Evolutionary conservation across 768 basidiomycete species (phyloP), one percentile per base, ranked within the genome.

Genomic region (Leucosporidium creatinivorum): DNA sequence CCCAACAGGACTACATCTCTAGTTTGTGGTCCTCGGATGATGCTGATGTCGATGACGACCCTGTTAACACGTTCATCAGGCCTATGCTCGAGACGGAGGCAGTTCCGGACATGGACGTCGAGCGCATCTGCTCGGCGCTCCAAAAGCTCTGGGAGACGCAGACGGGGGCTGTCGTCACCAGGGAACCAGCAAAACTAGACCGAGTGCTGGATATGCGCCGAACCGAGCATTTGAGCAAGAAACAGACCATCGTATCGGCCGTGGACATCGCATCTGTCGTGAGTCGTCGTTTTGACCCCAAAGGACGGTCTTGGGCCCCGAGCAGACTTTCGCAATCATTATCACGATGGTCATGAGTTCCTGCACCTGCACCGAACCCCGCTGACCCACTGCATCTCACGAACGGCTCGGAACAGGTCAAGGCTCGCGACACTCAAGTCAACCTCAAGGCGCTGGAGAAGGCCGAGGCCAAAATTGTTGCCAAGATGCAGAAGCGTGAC

Each of bases 401-500:
- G 26, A 13, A 33, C 33, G 33, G 33, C 47, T 33, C 10, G 19
- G 0, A 17, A 7, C 58, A 70, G 67, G 70, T 77, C 51, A 73
- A 93, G 83, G 91, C 89, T 81, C 93, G 92, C 79, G 89, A 89
- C 44, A 91, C 90, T 48, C 86, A 88, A 33, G 92, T 96, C 57
- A 92, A 96, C 80, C 84, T 96, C 68, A 94, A 93, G 79, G 93
- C 93, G 75, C 85, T 96, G 13, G 92, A 94, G 80, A 94, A 96
- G 79, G 89, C 92, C 74, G 96, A 99, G 79, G 91, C 92, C 1
- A 99, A 99, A 78, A 85, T 98, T 73, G 87, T 90, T 89, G 92
- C 92, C 33, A 99, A 99, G 79, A 93, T 97, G 72, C 93, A 97
- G 80, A 99, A 98, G 79, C 85, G 96, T n/a, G 82, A 91, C 3